Conservation (phyloP, 2,329 filamentous ascomycete genomes). For the Calycina herbarum region DNA sequence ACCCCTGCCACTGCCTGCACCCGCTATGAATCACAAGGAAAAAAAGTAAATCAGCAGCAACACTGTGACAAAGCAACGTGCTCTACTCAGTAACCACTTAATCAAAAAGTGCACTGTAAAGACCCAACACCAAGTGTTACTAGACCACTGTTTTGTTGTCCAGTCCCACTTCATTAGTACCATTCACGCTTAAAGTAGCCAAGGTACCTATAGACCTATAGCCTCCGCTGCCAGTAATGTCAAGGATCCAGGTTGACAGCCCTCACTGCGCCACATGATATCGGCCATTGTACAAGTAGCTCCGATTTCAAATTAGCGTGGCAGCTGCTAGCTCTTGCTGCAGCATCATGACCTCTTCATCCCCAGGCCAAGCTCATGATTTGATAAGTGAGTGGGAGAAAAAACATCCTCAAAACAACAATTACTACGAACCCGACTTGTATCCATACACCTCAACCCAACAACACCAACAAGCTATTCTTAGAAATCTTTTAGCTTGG, state of each 20-base stretch:
- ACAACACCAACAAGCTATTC: not conserved
- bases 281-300: not conserved
- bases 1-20: not conserved
- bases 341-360: no score
- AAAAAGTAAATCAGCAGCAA: not conserved
- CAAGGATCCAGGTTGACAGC: not conserved
- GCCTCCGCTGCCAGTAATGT: no score
- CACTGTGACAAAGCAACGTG: slow-evolving; percentile 11
- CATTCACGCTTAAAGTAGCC: not conserved
- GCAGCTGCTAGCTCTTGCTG: not conserved
- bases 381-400: not conserved
- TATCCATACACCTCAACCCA: not conserved
- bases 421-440: not conserved
- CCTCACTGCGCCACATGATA: slow-evolving; percentile 1
- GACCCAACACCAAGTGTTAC: not conserved
- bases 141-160: not conserved
- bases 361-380: not conserved
- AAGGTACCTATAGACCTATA: no score
- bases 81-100: not conserved
- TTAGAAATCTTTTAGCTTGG: not conserved
- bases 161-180: not conserved
- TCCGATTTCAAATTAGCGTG: not conserved
- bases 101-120: not conserved
- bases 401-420: not conserved
- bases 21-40: slow-evolving; percentile 7